Evolutionary conservation across 2,329 filamentous ascomycete species (phyloP).

Genomic region (Curvularia hawaiiensis): DNA sequence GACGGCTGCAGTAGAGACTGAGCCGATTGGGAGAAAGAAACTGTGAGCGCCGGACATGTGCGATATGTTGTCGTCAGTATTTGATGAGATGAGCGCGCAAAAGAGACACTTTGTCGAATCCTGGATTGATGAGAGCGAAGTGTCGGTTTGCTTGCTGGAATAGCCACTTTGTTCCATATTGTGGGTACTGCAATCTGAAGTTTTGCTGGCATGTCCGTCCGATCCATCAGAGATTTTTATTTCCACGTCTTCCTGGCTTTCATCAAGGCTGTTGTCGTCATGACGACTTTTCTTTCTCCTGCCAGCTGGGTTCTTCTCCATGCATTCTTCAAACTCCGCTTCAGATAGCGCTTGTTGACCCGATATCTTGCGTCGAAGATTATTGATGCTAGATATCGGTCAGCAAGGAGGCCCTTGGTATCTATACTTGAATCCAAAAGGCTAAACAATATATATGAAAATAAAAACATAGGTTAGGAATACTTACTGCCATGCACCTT

Average conservation of each 20-base stretch:
- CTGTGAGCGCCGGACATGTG: constrained; percentile 8
- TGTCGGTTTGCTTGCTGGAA: background rate
- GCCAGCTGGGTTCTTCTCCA: background rate
- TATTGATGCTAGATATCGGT: background rate
- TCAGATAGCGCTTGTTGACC: background rate
- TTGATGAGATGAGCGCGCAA: background rate
- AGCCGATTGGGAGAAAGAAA: background rate
- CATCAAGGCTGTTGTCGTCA: background rate
- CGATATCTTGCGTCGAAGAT: constrained; percentile 2
- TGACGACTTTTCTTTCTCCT: background rate
- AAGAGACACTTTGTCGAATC: constrained; percentile 5
- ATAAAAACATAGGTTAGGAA: background rate
- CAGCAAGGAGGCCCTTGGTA: background rate
- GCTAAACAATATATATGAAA: background rate
- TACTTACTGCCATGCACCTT: constrained; percentile 6
- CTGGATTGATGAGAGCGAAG: background rate
- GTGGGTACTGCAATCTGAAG: background rate
- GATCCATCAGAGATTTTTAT: background rate
- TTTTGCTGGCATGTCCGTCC: background rate
- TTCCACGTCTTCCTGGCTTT: too few species aligned
- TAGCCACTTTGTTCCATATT: background rate
- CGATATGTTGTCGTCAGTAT: background rate
- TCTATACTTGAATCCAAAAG: background rate
- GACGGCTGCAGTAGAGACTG: background rate
- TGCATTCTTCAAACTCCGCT: background rate